Evolutionary conservation across 2,329 filamentous ascomycete species (phyloP).

Genomic region (Ophiostoma sp.): DNA sequence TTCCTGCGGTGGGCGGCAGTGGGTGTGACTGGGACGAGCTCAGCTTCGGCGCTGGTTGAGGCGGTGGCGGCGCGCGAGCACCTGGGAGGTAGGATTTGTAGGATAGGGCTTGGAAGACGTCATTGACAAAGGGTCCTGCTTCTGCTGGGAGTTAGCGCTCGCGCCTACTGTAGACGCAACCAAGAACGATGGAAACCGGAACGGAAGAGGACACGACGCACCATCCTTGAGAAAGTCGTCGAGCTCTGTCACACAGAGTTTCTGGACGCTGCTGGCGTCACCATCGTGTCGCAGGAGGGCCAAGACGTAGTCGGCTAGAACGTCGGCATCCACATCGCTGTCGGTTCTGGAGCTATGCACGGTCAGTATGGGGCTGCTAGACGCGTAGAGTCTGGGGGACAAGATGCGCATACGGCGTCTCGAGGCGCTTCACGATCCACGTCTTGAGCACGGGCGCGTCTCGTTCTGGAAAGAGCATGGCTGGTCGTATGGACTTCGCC

Average conservation of each 20-base stretch:
- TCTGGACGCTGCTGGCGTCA: slow-evolving; percentile 56
- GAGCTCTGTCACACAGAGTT: slow-evolving; percentile 65
- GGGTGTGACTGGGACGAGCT: background rate
- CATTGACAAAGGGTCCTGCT: slow-evolving; percentile 59
- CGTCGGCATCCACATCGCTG: slow-evolving; percentile 72
- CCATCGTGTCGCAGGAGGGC: slow-evolving; percentile 68
- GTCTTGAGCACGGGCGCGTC: slow-evolving; percentile 61
- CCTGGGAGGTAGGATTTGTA: slow-evolving; percentile 51
- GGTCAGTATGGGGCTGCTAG: background rate
- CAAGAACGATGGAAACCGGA: background rate
- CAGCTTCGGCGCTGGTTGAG: background rate
- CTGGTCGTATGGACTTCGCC: slow-evolving; percentile 2
- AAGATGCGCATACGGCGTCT: slow-evolving; percentile 58
- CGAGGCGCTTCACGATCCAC: slow-evolving; percentile 72
- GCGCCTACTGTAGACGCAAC: background rate
- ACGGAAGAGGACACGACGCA: slow-evolving; percentile 29
- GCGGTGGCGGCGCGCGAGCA: background rate
- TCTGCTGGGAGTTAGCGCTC: slow-evolving; percentile 37
- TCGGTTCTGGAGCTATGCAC: slow-evolving; percentile 65
- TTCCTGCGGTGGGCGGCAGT: background rate
- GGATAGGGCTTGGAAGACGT: slow-evolving; percentile 62
- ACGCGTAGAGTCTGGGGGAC: background rate
- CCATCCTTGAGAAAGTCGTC: slow-evolving; percentile 69
- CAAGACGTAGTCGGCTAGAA: slow-evolving; percentile 79
- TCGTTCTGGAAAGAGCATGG: slow-evolving; percentile 58